A percentile compares a stretch with the other conserved stretches of the same genome.
phyloP scores from a whole-genome alignment of 371 early-diverging fungal genomes.

The Neoconidiobolus thromboides region DNA sequence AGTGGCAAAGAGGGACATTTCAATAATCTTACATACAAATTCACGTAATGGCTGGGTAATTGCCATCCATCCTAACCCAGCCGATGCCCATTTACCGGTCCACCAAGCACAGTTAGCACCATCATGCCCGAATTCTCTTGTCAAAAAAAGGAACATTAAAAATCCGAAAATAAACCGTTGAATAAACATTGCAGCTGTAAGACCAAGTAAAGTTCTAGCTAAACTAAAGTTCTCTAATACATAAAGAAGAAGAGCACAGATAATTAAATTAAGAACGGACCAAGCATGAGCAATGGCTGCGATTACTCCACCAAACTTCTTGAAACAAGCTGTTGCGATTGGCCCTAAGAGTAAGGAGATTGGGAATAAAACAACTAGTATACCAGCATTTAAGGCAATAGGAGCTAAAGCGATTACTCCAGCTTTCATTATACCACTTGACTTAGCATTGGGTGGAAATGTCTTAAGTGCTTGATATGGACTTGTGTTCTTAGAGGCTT shows the following conservation, averaged over 20 bases:
- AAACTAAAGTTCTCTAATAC: conserved; percentile 42
- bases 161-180: conserved; percentile 50
- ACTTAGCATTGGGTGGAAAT: no score
- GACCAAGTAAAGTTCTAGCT: conserved; percentile 36
- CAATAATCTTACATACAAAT: conserved; percentile 66
- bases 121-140: conserved; percentile 66
- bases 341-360: conserved; percentile 51
- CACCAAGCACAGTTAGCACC: conserved; percentile 74
- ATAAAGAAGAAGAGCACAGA: conserved; percentile 41
- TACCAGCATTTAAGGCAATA: conserved; percentile 43
- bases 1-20: conserved; percentile 62
- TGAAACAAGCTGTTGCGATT: conserved; percentile 30
- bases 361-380: conserved; percentile 43
- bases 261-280: conserved; percentile 37
- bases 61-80: conserved; percentile 50
- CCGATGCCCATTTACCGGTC: conserved; percentile 73
- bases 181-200: conserved; percentile 26
- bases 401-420: conserved; percentile 45
- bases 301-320: conserved; percentile 47
- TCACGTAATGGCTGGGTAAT: conserved; percentile 57
- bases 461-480: neutral
- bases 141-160: conserved; percentile 43
- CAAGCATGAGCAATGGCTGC: conserved; percentile 47
- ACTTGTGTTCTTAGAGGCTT: neutral
- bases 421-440: neutral